phyloP scores from a whole-genome alignment of 75 land plant species.

The Adiantum capillusveneris region DNA sequence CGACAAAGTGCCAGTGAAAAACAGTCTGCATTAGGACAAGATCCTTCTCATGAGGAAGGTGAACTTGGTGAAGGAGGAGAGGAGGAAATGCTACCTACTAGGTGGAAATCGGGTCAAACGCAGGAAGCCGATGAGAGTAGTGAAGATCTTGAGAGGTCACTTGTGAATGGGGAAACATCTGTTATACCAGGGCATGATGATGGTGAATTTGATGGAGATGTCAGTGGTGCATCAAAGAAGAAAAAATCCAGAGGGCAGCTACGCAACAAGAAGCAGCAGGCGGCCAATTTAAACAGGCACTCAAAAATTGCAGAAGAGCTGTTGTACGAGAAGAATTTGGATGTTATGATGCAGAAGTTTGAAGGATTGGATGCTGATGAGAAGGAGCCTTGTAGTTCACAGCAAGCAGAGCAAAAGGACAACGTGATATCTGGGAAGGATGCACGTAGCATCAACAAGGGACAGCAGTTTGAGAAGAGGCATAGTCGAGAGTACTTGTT shows the following conservation, averaged over 20 bases:
- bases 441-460: not conserved
- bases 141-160: not conserved
- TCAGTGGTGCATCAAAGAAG: not conserved
- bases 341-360: not conserved
- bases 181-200: no score
- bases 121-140: constrained; percentile 3
- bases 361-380: not conserved
- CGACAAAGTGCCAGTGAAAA: not conserved
- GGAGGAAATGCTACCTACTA: constrained; percentile 36
- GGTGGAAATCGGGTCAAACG: constrained; percentile 32
- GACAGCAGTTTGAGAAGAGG: no score
- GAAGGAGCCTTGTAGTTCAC: not conserved
- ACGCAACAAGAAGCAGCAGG: not conserved
- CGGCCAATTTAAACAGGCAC: not conserved
- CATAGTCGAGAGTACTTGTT: not conserved
- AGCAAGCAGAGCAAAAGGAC: not conserved
- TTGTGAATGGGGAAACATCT: not conserved
- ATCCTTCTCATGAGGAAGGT: not conserved
- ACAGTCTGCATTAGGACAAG: not conserved
- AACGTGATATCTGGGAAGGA: not conserved
- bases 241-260: not conserved
- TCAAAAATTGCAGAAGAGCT: not conserved
- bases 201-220: not conserved
- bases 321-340: not conserved
- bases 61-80: constrained; percentile 14